Conservation (phyloP, 306 rosid species). For the Cucumis cinereus region DNA sequence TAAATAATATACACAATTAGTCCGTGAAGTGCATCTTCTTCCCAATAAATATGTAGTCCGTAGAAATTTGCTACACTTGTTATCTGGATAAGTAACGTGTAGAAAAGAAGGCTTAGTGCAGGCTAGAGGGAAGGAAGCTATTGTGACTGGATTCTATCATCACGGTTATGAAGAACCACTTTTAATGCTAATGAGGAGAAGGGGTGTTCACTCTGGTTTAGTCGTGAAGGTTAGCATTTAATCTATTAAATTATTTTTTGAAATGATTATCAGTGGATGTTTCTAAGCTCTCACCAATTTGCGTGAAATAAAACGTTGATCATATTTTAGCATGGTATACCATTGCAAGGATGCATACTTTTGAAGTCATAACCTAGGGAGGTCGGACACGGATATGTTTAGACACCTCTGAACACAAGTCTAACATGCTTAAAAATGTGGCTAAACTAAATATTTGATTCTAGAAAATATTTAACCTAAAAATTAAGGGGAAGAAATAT, state of each 20-base stretch:
- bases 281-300: background rate
- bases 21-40: background rate
- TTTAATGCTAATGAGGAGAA: constrained; percentile 96
- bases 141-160: constrained; percentile 90
- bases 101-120: constrained; percentile 11
- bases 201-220: constrained; percentile 89
- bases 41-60: background rate
- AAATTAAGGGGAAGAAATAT: too few species aligned
- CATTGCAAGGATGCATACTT: background rate
- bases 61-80: background rate
- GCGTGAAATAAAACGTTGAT: background rate
- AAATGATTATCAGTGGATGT: background rate
- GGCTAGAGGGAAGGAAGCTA: constrained; percentile 91
- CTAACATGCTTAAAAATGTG: too few species aligned
- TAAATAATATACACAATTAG: background rate
- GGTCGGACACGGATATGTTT: too few species aligned
- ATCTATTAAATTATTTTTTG: constrained; percentile 3
- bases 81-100: background rate
- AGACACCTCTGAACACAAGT: too few species aligned
- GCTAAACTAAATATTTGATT: too few species aligned
- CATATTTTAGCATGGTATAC: background rate
- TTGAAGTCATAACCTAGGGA: background rate
- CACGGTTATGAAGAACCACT: constrained; percentile 82
- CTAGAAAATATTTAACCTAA: too few species aligned
- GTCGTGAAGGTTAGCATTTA: constrained; percentile 72